Conservation (phyloP, 352 stramenopile genomes). For the Pythium guiyangense region DNA sequence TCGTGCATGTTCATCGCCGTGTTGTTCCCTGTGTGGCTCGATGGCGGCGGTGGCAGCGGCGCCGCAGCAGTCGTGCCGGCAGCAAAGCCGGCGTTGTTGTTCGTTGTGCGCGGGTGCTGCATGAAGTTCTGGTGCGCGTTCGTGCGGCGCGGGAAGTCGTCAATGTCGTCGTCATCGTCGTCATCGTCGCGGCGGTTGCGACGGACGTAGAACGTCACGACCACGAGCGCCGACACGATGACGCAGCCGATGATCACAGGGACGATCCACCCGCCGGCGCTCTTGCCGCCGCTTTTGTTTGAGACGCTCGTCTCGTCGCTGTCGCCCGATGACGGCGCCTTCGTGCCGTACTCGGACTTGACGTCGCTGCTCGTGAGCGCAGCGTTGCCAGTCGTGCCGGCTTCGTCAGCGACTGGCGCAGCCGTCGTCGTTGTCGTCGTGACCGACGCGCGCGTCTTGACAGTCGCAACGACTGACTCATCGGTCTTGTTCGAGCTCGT, state of each 20-base stretch:
- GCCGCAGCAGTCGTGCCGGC: background rate
- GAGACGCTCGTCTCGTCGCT: slow-evolving; percentile 11
- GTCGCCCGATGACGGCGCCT: slow-evolving; percentile 24
- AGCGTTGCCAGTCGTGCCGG: slow-evolving; percentile 14
- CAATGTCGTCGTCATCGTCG: slow-evolving; percentile 44
- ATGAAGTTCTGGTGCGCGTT: slow-evolving; percentile 34
- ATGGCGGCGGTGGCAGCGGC: too few relatives aligned
- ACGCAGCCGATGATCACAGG: slow-evolving; percentile 52
- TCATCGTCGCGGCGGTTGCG: slow-evolving; percentile 35
- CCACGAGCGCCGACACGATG: slow-evolving; percentile 41
- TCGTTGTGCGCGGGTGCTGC: background rate
- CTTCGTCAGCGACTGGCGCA: slow-evolving; percentile 18
- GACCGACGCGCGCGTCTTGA: slow-evolving; percentile 16
- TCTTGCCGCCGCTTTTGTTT: slow-evolving; percentile 11
- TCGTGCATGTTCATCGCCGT: slow-evolving; percentile 2
- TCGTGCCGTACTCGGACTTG: slow-evolving; percentile 48
- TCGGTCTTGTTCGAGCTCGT: slow-evolving; percentile 12
- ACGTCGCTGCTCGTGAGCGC: slow-evolving; percentile 31
- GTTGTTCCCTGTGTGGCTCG: too few relatives aligned
- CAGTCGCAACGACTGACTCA: slow-evolving; percentile 14
- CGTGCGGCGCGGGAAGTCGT: slow-evolving; percentile 41
- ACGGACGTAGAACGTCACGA: slow-evolving; percentile 62
- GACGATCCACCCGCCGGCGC: slow-evolving; percentile 42
- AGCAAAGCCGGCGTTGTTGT: background rate
- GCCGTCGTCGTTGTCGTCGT: slow-evolving; percentile 18